phyloP scores from a whole-genome alignment of 495 filamentous ascomycete species.

The Neurospora sp. region DNA sequence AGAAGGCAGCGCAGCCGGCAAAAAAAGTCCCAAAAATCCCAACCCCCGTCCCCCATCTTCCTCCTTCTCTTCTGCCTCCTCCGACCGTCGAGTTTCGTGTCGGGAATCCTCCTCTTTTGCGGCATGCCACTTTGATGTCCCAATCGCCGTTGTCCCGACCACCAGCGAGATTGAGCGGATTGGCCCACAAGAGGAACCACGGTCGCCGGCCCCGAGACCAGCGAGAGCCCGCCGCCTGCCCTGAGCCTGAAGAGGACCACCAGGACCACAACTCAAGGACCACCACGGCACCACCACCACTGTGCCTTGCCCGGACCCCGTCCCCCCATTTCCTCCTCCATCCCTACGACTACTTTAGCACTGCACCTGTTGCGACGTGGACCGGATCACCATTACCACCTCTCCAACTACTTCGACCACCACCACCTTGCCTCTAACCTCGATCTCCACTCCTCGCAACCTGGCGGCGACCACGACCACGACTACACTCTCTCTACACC shows the following conservation, averaged over 20 bases:
- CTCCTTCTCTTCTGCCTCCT: constrained; percentile 14
- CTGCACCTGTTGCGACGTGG: neutral
- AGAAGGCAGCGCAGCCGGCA: constrained; percentile 15
- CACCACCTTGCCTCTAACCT: neutral
- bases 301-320: neutral
- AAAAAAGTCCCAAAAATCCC: constrained; percentile 27
- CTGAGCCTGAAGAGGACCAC: neutral
- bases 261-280: too few species aligned
- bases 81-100: constrained; percentile 19
- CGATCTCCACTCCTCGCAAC: neutral
- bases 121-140: constrained; percentile 28
- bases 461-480: neutral
- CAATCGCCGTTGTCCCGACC: constrained; percentile 21
- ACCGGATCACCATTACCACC: neutral
- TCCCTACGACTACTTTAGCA: neutral
- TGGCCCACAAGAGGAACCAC: constrained; percentile 9
- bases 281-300: neutral
- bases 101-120: constrained; percentile 15
- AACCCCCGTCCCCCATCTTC: constrained; percentile 22
- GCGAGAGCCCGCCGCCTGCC: neutral
- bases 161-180: constrained; percentile 21
- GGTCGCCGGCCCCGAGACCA: constrained; percentile 3
- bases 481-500: neutral
- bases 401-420: neutral
- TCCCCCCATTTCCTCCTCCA: neutral